phyloP scores from a whole-genome alignment of 441 rosid species.

The Biscutella laevigata region DNA sequence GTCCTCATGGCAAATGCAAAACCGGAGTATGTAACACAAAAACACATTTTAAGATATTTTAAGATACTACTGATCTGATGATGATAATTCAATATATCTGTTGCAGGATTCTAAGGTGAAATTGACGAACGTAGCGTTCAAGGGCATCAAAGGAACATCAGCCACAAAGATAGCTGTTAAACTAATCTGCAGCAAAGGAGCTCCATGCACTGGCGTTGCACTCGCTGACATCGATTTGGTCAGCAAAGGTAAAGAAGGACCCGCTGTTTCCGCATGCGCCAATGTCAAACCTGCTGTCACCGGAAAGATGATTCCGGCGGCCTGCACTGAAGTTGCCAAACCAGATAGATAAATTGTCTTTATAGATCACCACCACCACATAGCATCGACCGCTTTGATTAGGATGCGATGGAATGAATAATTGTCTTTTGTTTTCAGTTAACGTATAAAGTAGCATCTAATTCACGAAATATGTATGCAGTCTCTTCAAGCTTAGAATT shows the following conservation, averaged over 20 bases:
- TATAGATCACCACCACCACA: no score
- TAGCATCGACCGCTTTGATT: no score
- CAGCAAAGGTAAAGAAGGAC: conserved; percentile 27
- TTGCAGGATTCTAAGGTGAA: conserved; percentile 37
- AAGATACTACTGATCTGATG: no score
- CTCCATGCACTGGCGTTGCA: conserved; percentile 34
- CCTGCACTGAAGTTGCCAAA: conserved; percentile 19
- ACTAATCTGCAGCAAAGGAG: conserved; percentile 34
- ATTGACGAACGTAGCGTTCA: conserved; percentile 33
- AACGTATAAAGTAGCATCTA: no score
- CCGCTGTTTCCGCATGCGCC: conserved; percentile 26
- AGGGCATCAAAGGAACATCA: conserved; percentile 41
- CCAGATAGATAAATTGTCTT: no score
- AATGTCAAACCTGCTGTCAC: conserved; percentile 29
- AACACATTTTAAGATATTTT: no score
- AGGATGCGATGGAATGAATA: no score
- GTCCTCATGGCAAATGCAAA: no score
- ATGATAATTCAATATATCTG: no score
- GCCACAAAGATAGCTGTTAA: conserved; percentile 29
- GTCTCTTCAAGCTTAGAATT: conserved; percentile 1
- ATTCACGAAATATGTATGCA: no score
- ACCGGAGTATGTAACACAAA: no score
- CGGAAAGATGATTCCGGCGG: conserved; percentile 10
- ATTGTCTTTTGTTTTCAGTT: no score
- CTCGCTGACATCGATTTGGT: conserved; percentile 34